Conservation (phyloP, 345 rosid genomes). For the Eucalyptus marginata region DNA sequence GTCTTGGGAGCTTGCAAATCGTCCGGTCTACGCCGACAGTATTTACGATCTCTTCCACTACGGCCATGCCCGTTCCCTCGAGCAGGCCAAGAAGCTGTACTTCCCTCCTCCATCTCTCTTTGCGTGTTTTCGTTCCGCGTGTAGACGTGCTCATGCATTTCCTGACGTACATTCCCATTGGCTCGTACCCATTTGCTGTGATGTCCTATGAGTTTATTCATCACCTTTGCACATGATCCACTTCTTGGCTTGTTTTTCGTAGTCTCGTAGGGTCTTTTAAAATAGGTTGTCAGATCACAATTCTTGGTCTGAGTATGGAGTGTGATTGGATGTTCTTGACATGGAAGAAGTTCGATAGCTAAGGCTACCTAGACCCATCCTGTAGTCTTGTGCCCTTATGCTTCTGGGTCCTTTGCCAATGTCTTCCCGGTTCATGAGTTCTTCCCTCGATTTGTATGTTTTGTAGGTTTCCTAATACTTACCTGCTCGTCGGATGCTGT, state of each 20-base stretch:
- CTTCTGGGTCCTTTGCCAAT: background rate
- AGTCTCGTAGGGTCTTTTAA: background rate
- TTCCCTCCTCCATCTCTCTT: background rate
- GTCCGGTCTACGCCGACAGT: slow-evolving; percentile 94
- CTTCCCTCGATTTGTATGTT: background rate
- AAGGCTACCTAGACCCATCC: background rate
- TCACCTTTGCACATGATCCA: background rate
- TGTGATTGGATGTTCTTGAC: background rate
- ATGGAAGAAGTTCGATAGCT: background rate
- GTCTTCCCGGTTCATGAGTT: background rate
- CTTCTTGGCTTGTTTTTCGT: background rate
- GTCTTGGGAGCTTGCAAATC: background rate
- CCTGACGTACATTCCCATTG: background rate
- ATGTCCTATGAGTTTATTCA: background rate
- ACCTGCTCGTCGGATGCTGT: slow-evolving; percentile 84
- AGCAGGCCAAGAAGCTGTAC: slow-evolving; percentile 81
- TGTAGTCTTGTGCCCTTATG: background rate
- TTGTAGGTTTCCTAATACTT: slow-evolving; percentile 63
- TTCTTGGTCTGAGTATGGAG: background rate
- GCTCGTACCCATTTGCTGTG: background rate
- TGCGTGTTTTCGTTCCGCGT: background rate
- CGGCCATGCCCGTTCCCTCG: slow-evolving; percentile 94
- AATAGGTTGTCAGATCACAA: background rate
- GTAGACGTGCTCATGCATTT: background rate
- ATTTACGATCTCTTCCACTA: slow-evolving; percentile 97